A percentile compares a stretch with the other conserved stretches of the same genome.
phyloP scores from a whole-genome alignment of 768 basidiomycete genomes.

The Panaeolus cyanescens region DNA sequence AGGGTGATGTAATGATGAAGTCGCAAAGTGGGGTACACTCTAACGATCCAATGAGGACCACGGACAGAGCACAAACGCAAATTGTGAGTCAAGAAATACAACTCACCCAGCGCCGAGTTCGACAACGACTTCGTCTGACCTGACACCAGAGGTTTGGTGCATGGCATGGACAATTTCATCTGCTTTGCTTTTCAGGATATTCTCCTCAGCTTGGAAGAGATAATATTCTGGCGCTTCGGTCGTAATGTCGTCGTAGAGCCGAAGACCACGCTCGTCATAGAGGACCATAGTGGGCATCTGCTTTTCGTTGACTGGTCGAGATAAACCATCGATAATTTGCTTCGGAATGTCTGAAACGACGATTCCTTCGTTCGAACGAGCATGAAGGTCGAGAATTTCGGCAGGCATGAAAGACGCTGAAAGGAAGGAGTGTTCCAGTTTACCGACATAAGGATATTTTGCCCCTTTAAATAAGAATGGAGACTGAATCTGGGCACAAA shows the following conservation, averaged over 20 bases:
- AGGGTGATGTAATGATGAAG: slow-evolving; percentile 4
- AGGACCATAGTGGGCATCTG: slow-evolving; percentile 80
- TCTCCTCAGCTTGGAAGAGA: slow-evolving; percentile 85
- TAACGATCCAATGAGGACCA: not conserved
- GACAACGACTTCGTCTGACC: slow-evolving; percentile 45
- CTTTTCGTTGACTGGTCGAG: slow-evolving; percentile 54
- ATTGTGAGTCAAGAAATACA: not conserved
- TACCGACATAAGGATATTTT: not conserved
- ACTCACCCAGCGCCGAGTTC: slow-evolving; percentile 96
- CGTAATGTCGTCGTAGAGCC: slow-evolving; percentile 86
- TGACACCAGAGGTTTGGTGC: slow-evolving; percentile 45
- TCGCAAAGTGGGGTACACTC: slow-evolving; percentile 1
- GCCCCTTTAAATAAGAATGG: not conserved
- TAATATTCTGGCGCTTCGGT: slow-evolving; percentile 84
- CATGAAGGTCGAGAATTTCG: slow-evolving; percentile 55
- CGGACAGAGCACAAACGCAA: not conserved
- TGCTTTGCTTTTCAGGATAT: slow-evolving; percentile 73
- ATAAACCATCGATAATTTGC: slow-evolving; percentile 58
- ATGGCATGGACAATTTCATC: slow-evolving; percentile 76
- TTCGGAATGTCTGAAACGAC: slow-evolving; percentile 38
- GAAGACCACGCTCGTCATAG: slow-evolving; percentile 85
- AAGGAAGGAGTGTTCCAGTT: not conserved
- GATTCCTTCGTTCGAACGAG: slow-evolving; percentile 30
- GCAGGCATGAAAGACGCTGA: slow-evolving; percentile 33
- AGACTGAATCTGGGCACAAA: slow-evolving; percentile 1